These are phyloP conservation scores for Dipodascus albidus DNA, from an alignment of 805 yeast species.

Conservation along the genomic window DNA sequence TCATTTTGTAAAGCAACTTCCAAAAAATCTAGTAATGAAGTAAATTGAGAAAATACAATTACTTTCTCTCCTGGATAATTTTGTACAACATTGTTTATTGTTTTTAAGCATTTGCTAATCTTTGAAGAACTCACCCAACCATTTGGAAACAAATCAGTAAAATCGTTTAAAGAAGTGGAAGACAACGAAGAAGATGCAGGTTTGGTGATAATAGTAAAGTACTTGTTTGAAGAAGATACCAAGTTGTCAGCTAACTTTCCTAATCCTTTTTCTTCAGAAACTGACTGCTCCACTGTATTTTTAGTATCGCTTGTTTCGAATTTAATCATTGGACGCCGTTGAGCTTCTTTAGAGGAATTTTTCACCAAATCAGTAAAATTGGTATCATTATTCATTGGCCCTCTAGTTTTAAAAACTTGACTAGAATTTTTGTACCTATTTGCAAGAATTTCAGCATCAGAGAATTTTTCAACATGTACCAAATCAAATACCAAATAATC, in stretches of 20 bases:
- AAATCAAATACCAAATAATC: constrained; percentile 12
- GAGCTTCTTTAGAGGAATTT: not conserved
- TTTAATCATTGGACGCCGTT: constrained; percentile 3
- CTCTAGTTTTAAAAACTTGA: not conserved
- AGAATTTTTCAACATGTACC: constrained; percentile 17
- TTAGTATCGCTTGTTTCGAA: not conserved
- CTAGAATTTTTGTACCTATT: not conserved
- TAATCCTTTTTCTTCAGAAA: constrained; percentile 2
- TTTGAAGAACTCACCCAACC: constrained; percentile 56
- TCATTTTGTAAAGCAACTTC: constrained; percentile 36
- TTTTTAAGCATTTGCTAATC: constrained; percentile 45
- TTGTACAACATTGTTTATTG: constrained; percentile 40
- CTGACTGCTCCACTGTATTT: too few species aligned
- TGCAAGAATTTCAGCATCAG: constrained; percentile 13
- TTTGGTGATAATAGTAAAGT: not conserved
- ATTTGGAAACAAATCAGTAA: constrained; percentile 19
- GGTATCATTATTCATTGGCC: too few species aligned
- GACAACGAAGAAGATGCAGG: not conserved
- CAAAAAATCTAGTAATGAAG: constrained; percentile 61
- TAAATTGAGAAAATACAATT: constrained; percentile 78
- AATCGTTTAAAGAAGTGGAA: not conserved
- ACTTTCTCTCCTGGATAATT: constrained; percentile 58
- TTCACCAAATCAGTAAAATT: not conserved
- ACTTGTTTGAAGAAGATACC: constrained; percentile 3
- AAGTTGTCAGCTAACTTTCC: not conserved